A percentile compares a stretch with the other conserved stretches of the same genome.
phyloP scores from a whole-genome alignment of 306 rosid genomes.

The Medicago lupulina region DNA sequence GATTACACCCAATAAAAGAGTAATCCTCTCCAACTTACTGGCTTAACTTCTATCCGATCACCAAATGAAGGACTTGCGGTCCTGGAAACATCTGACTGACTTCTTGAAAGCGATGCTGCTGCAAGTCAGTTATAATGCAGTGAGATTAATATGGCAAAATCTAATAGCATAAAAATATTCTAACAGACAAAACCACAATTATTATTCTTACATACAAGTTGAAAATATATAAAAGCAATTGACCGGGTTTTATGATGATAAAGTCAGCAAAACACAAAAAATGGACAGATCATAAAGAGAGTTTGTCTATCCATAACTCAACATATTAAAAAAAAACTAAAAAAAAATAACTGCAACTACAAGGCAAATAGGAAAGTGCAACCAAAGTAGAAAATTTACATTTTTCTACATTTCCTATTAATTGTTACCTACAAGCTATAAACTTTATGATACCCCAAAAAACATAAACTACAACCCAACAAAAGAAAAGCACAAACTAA shows the following conservation, averaged over 20 bases:
- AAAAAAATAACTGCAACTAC: not conserved
- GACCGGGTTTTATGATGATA: constrained; percentile 21
- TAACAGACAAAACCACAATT: constrained; percentile 28
- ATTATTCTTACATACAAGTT: constrained; percentile 28
- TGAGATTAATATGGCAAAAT: constrained; percentile 32
- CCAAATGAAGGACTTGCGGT: constrained; percentile 56
- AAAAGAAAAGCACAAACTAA: not conserved
- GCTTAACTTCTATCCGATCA: constrained; percentile 73
- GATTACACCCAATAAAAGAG: constrained; percentile 3
- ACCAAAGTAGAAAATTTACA: constrained; percentile 17
- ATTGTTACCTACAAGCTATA: not conserved
- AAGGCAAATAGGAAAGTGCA: constrained; percentile 21
- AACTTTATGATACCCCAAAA: not conserved
- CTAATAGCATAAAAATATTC: constrained; percentile 9
- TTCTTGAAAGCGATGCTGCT: constrained; percentile 75
- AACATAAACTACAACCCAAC: not conserved
- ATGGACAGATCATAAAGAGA: constrained; percentile 29
- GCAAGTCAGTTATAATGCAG: constrained; percentile 42
- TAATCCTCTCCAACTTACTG: constrained; percentile 58
- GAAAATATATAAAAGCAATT: constrained; percentile 16
- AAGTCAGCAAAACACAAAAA: constrained; percentile 36
- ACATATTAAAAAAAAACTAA: not conserved
- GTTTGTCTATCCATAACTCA: constrained; percentile 7
- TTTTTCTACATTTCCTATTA: not conserved
- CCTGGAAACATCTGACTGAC: constrained; percentile 81